Base-by-base conservation (phyloP, 306 rosid genomes). In the Heteromeles arbutifolia region DNA sequence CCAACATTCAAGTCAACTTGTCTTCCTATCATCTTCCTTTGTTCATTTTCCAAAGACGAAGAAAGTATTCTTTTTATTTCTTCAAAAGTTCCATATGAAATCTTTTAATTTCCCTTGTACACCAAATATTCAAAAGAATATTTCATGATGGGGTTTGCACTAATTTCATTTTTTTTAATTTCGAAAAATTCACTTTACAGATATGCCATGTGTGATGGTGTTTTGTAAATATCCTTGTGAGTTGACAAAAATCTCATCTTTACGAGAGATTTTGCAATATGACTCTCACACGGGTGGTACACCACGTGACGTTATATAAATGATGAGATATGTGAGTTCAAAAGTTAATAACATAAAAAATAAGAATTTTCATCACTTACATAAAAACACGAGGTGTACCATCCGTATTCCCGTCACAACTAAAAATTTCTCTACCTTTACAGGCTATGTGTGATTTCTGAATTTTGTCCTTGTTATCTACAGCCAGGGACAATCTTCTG, bases 401-500 rank as follows among this genome's bases (percentile, higher is more conserved):
- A n/a, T n/a, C n/a, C n/a, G n/a, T n/a, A n/a, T n/a, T n/a, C n/a
- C n/a, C n/a, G n/a, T n/a, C n/a, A n/a, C n/a, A n/a, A n/a, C n/a
- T n/a, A n/a, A n/a, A n/a, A n/a, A n/a, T n/a, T n/a, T n/a, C n/a
- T n/a, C n/a, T n/a, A 57, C 39, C 84, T 65, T 80, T 78, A 77
- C 67, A 67, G 76, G 64, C 56, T 50, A 53, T 31, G 50, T 65
- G 34, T 70, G 56, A 61, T 52, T 63, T 77, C 74, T 84, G 73
- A 75, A 77, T 18, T 80, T 28, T 83, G 67, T 80, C 78, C 65
- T 77, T 74, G 54, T 73, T 25, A 45, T 79, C 52, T 62, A 69
- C 72, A 87, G 90, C 90, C 74, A 80, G 82, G 64, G 88, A 84
- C 80, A 87, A 87, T 81, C 58, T 87, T 80, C 83, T 80, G 74